Evolutionary conservation across 495 filamentous ascomycete genomes (phyloP), one percentile per base, ranked within the genome.

Genomic region (Chaetomium tenue): DNA sequence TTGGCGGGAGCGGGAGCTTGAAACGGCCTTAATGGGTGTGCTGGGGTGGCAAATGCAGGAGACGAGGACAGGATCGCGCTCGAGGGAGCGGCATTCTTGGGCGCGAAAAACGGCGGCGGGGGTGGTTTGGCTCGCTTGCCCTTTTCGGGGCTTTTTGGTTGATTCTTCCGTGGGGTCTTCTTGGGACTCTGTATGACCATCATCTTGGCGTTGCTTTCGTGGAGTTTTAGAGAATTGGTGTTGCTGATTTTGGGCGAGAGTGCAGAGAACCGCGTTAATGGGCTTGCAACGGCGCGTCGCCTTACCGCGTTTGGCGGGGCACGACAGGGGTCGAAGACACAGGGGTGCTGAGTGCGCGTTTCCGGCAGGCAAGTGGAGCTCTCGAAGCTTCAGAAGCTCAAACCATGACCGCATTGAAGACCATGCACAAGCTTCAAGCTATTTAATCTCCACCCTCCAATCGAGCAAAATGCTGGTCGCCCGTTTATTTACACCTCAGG

Each of bases 1-100:
- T 90, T 89, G 16, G 83, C 68, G 74, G 82, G 79, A 26, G 77
- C 70, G 25, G 76, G 73, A 65, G 81, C 69, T 61, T 79, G 76
- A 74, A 83, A 81, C n/a, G 83, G 82, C 63, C 76, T 77, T 28
- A 93, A 83, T 33, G 91, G 88, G 73, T 91, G 87, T 25, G 84
- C 84, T 9, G 92, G 92, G 3, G 91, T 96, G 30, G 84, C 90
- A 76, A 97, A 97, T 39, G 86, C 92, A 54, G 92, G 91, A 13
- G 92, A 96, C 0, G 92, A 96, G 3, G 92, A 97, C 11, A 89
- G 89, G 51, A 94, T 88, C 33, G 80, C 81, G 69, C 84, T 59
- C 54, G 71, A 42, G 20, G 73, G 68, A 12, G 69, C 58, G 33
- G 67, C 53, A 64, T 70, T 75, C 61, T 78, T 77, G 56, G 73